These are phyloP conservation scores for Tetracladium marchalianum DNA, from an alignment of 495 filamentous ascomycete species.

Conservation along the genomic window DNA sequence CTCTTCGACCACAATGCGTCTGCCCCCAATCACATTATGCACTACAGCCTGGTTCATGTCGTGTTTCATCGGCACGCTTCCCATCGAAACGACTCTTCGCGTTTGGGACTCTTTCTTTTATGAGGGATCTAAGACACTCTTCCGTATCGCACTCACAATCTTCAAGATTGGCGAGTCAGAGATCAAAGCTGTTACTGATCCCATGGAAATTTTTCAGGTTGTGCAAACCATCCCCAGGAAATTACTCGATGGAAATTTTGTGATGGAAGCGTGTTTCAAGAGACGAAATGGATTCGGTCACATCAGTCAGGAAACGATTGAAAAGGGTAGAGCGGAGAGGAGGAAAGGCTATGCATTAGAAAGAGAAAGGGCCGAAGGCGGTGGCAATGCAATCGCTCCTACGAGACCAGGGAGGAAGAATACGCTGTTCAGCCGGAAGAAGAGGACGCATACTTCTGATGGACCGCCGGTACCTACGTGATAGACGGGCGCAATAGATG, in stretches of 20 bases:
- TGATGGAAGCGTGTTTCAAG: constrained; percentile 74
- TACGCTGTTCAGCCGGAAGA: constrained; percentile 8
- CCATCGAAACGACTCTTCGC: constrained; percentile 79
- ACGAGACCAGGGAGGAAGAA: not conserved
- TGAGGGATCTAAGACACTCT: constrained; percentile 91
- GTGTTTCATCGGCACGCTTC: constrained; percentile 84
- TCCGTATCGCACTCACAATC: constrained; percentile 80
- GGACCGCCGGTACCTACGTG: too few relatives aligned
- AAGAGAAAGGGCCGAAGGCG: constrained; percentile 13
- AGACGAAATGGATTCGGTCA: constrained; percentile 79
- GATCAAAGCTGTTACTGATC: constrained; percentile 71
- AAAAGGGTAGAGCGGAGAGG: constrained; percentile 49
- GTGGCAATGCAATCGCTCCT: not conserved
- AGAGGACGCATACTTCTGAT: not conserved
- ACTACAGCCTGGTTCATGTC: constrained; percentile 99
- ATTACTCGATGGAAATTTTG: constrained; percentile 66
- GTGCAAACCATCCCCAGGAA: constrained; percentile 82
- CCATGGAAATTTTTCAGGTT: constrained; percentile 93
- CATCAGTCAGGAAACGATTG: constrained; percentile 56
- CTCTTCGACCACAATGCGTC: constrained; percentile 27
- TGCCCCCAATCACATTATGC: constrained; percentile 86
- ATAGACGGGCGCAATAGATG: too few relatives aligned
- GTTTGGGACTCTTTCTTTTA: constrained; percentile 97
- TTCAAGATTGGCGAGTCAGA: constrained; percentile 85
- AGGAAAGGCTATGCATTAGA: constrained; percentile 36